Evolutionary conservation across 768 basidiomycete genomes (phyloP).

Genomic region (Hirschioporus abietinus): DNA sequence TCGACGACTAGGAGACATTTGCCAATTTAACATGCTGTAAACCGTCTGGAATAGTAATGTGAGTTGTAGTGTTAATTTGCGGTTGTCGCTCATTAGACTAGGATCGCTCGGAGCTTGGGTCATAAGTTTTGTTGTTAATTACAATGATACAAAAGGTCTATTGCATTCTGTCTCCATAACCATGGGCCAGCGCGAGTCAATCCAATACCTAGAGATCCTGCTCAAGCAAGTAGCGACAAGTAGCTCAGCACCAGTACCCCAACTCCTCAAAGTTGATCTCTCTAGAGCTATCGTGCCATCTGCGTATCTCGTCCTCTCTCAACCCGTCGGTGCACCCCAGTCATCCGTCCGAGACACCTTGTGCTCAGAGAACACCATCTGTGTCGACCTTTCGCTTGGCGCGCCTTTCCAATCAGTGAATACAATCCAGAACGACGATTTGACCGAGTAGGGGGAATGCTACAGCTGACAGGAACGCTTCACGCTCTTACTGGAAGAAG

Average conservation of each 20-base stretch:
- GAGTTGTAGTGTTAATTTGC: too few relatives aligned
- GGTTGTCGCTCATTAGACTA: too few relatives aligned
- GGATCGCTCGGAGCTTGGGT: not conserved
- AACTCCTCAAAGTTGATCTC: slow-evolving; percentile 31
- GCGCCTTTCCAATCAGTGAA: slow-evolving; percentile 59
- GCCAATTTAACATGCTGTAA: too few relatives aligned
- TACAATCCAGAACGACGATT: slow-evolving; percentile 51
- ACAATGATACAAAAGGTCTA: not conserved
- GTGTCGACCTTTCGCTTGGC: slow-evolving; percentile 59
- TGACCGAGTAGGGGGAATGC: not conserved
- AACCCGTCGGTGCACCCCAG: slow-evolving; percentile 17
- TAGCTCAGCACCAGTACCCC: not conserved
- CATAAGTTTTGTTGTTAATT: not conserved
- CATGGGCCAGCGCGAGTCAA: not conserved
- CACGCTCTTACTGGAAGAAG: slow-evolving; percentile 48
- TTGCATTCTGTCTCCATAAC: not conserved
- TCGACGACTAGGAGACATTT: too few relatives aligned
- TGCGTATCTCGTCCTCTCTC: slow-evolving; percentile 33
- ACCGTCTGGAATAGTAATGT: too few relatives aligned
- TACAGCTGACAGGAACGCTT: slow-evolving; percentile 32
- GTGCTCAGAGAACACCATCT: slow-evolving; percentile 31
- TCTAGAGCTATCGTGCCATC: slow-evolving; percentile 33
- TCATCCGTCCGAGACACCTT: slow-evolving; percentile 25
- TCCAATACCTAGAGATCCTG: not conserved
- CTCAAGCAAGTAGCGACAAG: not conserved